A percentile compares a stretch with the other conserved stretches of the same genome.
Evolutionary conservation across 139 green algal genomes (phyloP).

Genomic region (Chlorella ohadii): DNA sequence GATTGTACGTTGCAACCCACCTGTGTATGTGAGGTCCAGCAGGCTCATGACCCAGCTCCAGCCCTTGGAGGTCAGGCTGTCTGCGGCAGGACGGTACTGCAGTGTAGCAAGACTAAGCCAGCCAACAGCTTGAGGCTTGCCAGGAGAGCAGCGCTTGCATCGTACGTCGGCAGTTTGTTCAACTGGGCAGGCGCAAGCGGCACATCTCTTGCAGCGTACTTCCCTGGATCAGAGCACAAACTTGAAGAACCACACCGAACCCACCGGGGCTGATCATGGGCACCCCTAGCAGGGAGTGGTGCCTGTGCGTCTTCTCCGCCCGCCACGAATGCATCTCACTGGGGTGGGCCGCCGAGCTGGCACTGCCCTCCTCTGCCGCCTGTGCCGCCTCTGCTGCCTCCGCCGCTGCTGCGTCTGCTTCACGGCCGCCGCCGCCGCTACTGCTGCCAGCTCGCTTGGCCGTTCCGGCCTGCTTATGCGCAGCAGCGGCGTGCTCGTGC

Average conservation of each 20-base stretch:
- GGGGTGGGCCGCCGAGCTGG: not conserved
- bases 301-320: not conserved
- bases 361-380: not conserved
- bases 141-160: no score
- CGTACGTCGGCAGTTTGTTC: no score
- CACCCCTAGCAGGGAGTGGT: constrained; percentile 8
- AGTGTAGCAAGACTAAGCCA: no score
- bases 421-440: not conserved
- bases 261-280: constrained; percentile 19
- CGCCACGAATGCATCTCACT: not conserved
- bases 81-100: not conserved
- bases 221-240: no score
- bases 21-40: constrained; percentile 27
- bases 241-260: no score
- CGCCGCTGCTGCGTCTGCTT: not conserved
- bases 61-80: not conserved
- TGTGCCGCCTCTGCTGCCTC: not conserved
- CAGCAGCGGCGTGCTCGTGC: not conserved
- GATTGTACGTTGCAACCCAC: no score
- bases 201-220: no score
- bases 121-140: no score
- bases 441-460: not conserved
- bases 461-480: not conserved
- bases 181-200: no score
- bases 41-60: not conserved